Evolutionary conservation across 371 early-diverging fungal species (phyloP).

Genomic region (Mortierella sp.): DNA sequence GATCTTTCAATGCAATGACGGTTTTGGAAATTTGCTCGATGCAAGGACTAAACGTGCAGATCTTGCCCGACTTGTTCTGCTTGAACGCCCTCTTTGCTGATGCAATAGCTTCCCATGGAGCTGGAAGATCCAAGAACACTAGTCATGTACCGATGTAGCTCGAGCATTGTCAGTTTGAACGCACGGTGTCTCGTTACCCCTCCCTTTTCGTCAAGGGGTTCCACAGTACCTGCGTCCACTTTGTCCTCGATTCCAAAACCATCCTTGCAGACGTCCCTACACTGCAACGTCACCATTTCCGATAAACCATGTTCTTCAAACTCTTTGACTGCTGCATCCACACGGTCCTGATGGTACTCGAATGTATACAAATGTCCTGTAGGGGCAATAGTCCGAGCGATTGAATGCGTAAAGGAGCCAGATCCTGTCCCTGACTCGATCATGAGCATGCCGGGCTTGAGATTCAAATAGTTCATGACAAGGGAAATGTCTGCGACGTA

Average conservation of each 20-base stretch:
- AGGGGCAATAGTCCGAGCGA: conserved; percentile 88
- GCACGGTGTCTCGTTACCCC: too few species aligned
- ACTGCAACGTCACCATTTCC: conserved; percentile 72
- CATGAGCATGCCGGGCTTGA: conserved; percentile 87
- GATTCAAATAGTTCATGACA: conserved; percentile 80
- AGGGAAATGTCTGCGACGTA: conserved; percentile 94
- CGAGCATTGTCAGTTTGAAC: too few species aligned
- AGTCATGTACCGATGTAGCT: neutral
- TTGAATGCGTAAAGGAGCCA: conserved; percentile 95
- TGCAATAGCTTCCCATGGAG: conserved; percentile 94
- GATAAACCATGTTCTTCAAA: conserved; percentile 82
- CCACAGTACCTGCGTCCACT: conserved; percentile 76
- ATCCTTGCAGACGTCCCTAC: conserved; percentile 91
- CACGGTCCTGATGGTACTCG: conserved; percentile 92
- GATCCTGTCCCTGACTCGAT: conserved; percentile 97
- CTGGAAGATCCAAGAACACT: conserved; percentile 96
- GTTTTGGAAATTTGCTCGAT: conserved; percentile 95
- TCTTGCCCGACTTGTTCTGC: conserved; percentile 78
- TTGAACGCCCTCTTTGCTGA: conserved; percentile 87
- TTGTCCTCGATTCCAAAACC: conserved; percentile 83
- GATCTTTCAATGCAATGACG: conserved; percentile 75
- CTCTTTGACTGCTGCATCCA: conserved; percentile 76
- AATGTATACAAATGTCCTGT: conserved; percentile 91
- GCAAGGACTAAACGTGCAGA: conserved; percentile 95
- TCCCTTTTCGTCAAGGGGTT: neutral